Base-by-base conservation (phyloP, 768 basidiomycete species). In the Hygrocybe punicea region DNA sequence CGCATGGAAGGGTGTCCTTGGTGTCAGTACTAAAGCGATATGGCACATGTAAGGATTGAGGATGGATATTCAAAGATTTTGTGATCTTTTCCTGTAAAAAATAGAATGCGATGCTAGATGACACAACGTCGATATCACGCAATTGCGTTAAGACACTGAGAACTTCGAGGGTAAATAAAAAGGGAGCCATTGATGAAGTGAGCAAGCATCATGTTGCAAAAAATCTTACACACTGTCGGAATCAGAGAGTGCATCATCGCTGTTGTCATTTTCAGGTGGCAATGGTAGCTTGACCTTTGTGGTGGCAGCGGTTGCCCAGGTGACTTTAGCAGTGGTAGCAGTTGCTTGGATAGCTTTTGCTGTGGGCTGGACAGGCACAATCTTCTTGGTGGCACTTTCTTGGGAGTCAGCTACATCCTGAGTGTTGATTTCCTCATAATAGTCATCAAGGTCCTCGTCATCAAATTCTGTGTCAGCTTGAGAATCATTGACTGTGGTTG, bases 21-120 rank as follows among this genome's bases (percentile, higher is more conserved):
- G 21, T 34, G 21, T 57, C 48, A 11, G 55, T 57, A 21, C 47
- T 51, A 25, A 49, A 50, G 13, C 47, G 48, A 29, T 57, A 49
- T 24, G 50, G 55, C 24, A 23, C 48, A 39, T 57, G 56, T 25
- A 49, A 33, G 23, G 23, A 25, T 5, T 49, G 17, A 5, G 48
- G 48, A 29, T 21, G 25, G 11, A 49, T 10, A 49, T 49, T 23
- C 23, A 49, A 11, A 5, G 29, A 25, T 5, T 29, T 49, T 49
- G 48, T 23, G 9, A n/a, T n/a, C n/a, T n/a, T n/a, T n/a, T n/a
- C n/a, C n/a, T n/a, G n/a, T n/a, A n/a, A n/a, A n/a, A n/a, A 49
- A 13, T 24, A 7, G 19, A 14, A n/a, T 11, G 23, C 29, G 13
- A 49, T 49, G 23, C 17, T n/a, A 6, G 48, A 49, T 17, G 48